Evolutionary conservation across 202 grass and related monocot genomes (phyloP).

Genomic region (Panicum hallii): DNA sequence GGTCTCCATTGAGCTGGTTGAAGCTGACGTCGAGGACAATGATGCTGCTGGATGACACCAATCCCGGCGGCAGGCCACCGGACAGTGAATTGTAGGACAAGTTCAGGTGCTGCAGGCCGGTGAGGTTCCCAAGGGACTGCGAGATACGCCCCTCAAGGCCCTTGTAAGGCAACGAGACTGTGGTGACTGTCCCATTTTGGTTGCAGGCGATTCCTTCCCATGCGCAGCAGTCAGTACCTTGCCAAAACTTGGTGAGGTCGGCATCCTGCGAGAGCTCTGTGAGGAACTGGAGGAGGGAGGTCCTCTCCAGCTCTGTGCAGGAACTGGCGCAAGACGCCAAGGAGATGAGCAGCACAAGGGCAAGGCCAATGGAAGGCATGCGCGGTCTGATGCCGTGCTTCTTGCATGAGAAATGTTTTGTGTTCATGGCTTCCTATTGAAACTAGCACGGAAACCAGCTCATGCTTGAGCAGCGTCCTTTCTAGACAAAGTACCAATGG

Average conservation of each 20-base stretch:
- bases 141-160: slow-evolving; percentile 50
- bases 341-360: slow-evolving; percentile 42
- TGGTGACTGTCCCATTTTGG: neutral
- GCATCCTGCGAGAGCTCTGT: slow-evolving; percentile 23
- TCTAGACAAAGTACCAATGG: neutral
- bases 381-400: neutral
- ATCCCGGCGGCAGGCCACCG: slow-evolving; percentile 29
- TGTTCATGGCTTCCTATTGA: slow-evolving; percentile 32
- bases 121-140: slow-evolving; percentile 45
- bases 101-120: slow-evolving; percentile 44
- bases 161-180: slow-evolving; percentile 32
- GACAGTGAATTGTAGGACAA: slow-evolving; percentile 58
- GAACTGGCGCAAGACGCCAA: slow-evolving; percentile 15
- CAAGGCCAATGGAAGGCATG: slow-evolving; percentile 22
- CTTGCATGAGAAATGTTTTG: slow-evolving; percentile 17
- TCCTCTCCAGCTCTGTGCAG: slow-evolving; percentile 57
- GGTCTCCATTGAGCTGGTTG: slow-evolving; percentile 39
- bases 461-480: neutral
- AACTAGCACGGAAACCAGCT: slow-evolving; percentile 21
- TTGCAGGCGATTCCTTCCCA: slow-evolving; percentile 70
- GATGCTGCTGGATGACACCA: slow-evolving; percentile 54
- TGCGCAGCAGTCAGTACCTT: slow-evolving; percentile 46
- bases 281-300: slow-evolving; percentile 54
- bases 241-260: neutral
- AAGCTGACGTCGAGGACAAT: slow-evolving; percentile 58